Conservation (phyloP, 257 asterid genomes). For the Fraxinus anomala region DNA sequence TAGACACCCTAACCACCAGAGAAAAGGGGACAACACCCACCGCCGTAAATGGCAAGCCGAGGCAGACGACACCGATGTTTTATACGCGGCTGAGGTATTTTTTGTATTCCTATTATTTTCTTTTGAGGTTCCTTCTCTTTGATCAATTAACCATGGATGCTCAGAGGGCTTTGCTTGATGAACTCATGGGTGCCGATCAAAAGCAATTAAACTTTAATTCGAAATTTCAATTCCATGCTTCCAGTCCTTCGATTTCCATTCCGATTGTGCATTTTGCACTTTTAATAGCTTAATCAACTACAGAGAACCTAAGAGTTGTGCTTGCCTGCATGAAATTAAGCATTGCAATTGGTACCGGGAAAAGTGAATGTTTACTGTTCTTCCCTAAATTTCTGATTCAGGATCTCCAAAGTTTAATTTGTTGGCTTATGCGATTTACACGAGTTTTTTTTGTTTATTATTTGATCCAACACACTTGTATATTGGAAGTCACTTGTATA, state of each 20-base stretch:
- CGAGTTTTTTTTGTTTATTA: neutral
- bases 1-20: too few relatives aligned
- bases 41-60: too few relatives aligned
- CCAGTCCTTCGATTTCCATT: conserved; percentile 4
- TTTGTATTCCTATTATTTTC: too few relatives aligned
- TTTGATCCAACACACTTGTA: neutral
- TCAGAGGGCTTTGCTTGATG: too few relatives aligned
- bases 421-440: neutral
- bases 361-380: neutral
- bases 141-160: too few relatives aligned
- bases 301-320: neutral
- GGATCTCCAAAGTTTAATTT: neutral
- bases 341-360: neutral
- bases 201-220: neutral
- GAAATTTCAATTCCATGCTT: conserved; percentile 4
- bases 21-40: too few relatives aligned
- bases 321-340: conserved; percentile 6
- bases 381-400: conserved; percentile 16
- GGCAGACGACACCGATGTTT: too few relatives aligned
- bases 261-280: neutral
- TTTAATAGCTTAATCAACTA: conserved; percentile 17
- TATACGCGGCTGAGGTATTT: too few relatives aligned
- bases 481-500: neutral
- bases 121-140: too few relatives aligned
- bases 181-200: too few relatives aligned